Conservation (phyloP, 495 filamentous ascomycete species). For the Daldinia bambusicola region DNA sequence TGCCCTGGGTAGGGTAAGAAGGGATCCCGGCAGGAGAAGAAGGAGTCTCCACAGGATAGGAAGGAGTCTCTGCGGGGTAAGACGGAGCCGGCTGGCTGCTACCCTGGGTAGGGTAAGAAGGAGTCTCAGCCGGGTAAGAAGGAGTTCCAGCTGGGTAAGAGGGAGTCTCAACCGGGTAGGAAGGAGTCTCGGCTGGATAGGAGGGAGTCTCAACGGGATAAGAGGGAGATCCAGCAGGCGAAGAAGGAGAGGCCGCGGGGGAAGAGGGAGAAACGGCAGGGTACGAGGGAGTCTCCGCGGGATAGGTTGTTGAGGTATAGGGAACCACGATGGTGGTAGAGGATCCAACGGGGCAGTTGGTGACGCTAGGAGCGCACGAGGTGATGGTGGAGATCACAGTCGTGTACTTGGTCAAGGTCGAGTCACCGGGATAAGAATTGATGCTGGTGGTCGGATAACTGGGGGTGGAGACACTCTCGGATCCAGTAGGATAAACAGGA, state of each 20-base stretch:
- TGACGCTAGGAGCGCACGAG: constrained; percentile 60
- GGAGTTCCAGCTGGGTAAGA: not conserved
- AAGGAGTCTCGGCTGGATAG: not conserved
- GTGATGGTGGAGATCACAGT: constrained; percentile 56
- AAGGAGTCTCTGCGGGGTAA: constrained; percentile 25
- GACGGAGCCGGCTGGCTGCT: constrained; percentile 18
- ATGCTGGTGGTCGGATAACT: constrained; percentile 16
- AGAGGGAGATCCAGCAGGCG: not conserved
- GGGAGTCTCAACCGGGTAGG: not conserved
- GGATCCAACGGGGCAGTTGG: constrained; percentile 60
- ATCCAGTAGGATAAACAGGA: not conserved
- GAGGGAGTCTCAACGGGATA: constrained; percentile 6
- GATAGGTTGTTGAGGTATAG: constrained; percentile 19
- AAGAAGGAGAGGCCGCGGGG: not conserved
- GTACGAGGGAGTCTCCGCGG: constrained; percentile 7
- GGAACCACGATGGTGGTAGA: constrained; percentile 34
- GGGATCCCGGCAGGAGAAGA: constrained; percentile 3
- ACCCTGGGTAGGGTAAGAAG: constrained; percentile 22
- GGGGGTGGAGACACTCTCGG: constrained; percentile 4
- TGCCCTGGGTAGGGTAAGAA: constrained; percentile 22
- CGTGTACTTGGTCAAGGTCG: constrained; percentile 30
- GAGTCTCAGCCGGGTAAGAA: not conserved
- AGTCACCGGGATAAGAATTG: constrained; percentile 19
- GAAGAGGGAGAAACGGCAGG: not conserved
- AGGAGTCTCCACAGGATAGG: not conserved